Percentiles rank a stretch among this genome's conserved stretches.
These are phyloP conservation scores for Omphalotus olearius DNA, from an alignment of 1,284 basidiomycete genomes.

Conservation along the genomic window DNA sequence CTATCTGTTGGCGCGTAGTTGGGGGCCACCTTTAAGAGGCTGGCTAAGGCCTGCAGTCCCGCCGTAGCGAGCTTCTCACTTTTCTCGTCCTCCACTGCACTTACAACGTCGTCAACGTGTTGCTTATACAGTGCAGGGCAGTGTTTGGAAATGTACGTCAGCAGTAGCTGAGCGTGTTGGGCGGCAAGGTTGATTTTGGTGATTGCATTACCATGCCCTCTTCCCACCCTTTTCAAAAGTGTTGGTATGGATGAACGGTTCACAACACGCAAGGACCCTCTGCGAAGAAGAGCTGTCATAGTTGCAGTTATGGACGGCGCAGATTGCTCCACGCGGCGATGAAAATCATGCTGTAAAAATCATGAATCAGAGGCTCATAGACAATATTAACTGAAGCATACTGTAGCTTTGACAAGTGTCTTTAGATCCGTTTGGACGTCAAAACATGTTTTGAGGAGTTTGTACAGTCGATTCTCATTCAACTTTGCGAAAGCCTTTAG, in stretches of 20 bases:
- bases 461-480: conserved; percentile 86
- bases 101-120: neutral
- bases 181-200: conserved; percentile 34
- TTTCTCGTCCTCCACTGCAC: conserved; percentile 25
- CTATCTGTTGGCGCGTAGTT: conserved; percentile 59
- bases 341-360: conserved; percentile 64
- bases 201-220: conserved; percentile 32
- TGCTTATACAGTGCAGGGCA: conserved; percentile 70
- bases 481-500: conserved; percentile 80
- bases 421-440: conserved; percentile 85
- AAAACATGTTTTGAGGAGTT: conserved; percentile 76
- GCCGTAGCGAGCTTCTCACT: conserved; percentile 61
- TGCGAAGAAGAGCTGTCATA: conserved; percentile 70
- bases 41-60: conserved; percentile 72
- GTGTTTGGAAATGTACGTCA: conserved; percentile 74
- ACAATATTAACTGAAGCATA: conserved; percentile 28
- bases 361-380: neutral
- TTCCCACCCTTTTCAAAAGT: conserved; percentile 65
- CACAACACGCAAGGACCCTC: conserved; percentile 69
- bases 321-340: conserved; percentile 70
- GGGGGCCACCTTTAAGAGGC: conserved; percentile 57
- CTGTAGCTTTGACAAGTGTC: conserved; percentile 73
- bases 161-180: conserved; percentile 44
- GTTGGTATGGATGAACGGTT: conserved; percentile 86
- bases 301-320: conserved; percentile 62